Percentiles rank a stretch among this genome's conserved stretches.
phyloP scores from a whole-genome alignment of 2,329 filamentous ascomycete species.

The Hypoxylon sp. region DNA sequence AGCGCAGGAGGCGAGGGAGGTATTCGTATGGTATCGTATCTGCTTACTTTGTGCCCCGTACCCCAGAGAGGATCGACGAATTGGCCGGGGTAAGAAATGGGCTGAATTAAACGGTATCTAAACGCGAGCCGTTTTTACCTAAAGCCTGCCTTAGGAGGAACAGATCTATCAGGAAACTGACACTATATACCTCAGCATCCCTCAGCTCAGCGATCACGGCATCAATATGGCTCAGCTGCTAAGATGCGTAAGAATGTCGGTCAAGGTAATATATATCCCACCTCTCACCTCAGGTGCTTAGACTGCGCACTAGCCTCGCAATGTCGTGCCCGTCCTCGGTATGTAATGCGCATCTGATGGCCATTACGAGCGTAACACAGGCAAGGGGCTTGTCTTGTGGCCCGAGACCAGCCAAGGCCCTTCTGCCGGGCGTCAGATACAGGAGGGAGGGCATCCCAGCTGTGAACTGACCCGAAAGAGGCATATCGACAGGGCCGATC shows the following conservation, averaged over 20 bases:
- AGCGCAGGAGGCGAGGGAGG: no score
- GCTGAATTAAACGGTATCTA: not conserved
- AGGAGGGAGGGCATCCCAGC: not conserved
- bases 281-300: not conserved
- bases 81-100: constrained; percentile 9
- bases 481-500: constrained; percentile 22
- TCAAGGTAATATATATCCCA: constrained; percentile 10
- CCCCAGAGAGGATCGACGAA: constrained; percentile 26
- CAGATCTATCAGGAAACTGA: constrained; percentile 9
- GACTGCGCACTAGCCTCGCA: no score
- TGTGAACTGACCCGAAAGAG: constrained; percentile 1
- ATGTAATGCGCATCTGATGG: no score
- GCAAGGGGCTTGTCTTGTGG: no score
- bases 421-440: no score
- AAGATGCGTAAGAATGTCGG: constrained; percentile 28
- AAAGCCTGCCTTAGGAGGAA: not conserved
- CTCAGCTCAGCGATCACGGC: constrained; percentile 1
- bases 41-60: constrained; percentile 18
- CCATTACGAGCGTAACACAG: no score
- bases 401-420: no score
- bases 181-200: no score
- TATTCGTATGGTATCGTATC: constrained; percentile 16
- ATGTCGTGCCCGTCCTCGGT: not conserved
- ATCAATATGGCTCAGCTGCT: constrained; percentile 24
- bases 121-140: constrained; percentile 3